Base-by-base conservation (phyloP, 495 filamentous ascomycete genomes). In the Podospora anserina region DNA sequence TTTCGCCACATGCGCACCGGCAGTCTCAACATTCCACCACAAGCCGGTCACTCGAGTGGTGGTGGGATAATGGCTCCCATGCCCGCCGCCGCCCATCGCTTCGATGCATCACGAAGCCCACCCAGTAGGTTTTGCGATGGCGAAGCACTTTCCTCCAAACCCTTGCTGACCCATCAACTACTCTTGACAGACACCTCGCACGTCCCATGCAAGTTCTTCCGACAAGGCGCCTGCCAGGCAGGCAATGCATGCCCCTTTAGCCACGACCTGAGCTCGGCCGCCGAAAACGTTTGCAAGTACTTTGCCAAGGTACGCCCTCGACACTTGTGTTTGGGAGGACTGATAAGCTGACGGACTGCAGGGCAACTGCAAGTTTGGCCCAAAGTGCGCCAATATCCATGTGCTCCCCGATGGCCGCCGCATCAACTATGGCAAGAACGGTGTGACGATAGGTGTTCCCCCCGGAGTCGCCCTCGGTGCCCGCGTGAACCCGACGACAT, bases 351-450 rank as follows among this genome's bases (percentile, higher is more conserved):
- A 83, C 71, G 66, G 68, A 61, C n/a, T 13, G 26, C 19, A 97
- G 93, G 96, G 95, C 66, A 97, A 97, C 80, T 99, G 95, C 89
- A 99, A 99, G 79, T 99, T 98, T 78, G 95, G 95, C 66, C 88
- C 91, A 30, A 98, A 98, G 79, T 99, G 95, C 82, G 95, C 96
- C 72, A 89, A 97, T 77, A 91, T 93, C 68, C 95, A 99, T 78
- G 91, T 98, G 73, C 88, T 97, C 55, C 92, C 95, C 34, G 92
- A 99, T 79, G 95, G 95, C 60, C 91, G 92, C 72, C 86, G 93
- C 74, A 91, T 98, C 70, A 97, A 97, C 79, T 87, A 87, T 70
- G 78, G 84, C 70, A 85, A 83, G 72, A 83, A 82, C 66, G 83
- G 83, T 70, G 81, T 86, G 69, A 83, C 81, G 59, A 82, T 84